Evolutionary conservation across 2,329 filamentous ascomycete genomes (phyloP).

Genomic region (Penicillium freii): DNA sequence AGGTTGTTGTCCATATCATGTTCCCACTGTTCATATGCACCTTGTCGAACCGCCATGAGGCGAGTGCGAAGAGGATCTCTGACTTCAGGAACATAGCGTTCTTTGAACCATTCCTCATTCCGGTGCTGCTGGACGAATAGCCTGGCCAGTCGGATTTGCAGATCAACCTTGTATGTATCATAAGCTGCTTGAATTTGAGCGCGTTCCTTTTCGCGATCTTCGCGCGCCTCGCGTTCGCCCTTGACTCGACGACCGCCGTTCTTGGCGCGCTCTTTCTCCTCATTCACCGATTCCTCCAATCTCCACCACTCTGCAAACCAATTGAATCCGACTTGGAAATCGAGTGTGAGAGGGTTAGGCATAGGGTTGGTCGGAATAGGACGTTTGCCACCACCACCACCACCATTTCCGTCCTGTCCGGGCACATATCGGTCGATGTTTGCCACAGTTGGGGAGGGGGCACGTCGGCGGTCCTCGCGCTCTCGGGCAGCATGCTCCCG

Average conservation of each 20-base stretch:
- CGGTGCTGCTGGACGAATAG: constrained; percentile 90
- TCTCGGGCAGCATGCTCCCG: constrained; percentile 48
- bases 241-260: constrained; percentile 59
- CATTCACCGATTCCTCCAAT: constrained; percentile 61
- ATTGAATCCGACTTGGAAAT: constrained; percentile 66
- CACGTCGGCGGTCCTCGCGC: constrained; percentile 58
- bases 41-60: constrained; percentile 75
- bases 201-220: constrained; percentile 62
- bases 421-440: constrained; percentile 66
- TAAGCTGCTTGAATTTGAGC: constrained; percentile 64
- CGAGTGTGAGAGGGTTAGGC: constrained; percentile 60
- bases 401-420: constrained; percentile 55
- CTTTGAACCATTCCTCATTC: constrained; percentile 95
- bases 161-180: constrained; percentile 63
- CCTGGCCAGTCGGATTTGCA: constrained; percentile 74
- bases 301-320: constrained; percentile 70
- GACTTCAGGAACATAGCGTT: constrained; percentile 84
- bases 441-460: constrained; percentile 56
- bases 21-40: constrained; percentile 82
- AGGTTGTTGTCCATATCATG: constrained; percentile 77
- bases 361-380: constrained; percentile 56
- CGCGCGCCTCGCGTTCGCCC: constrained; percentile 61
- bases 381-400: constrained; percentile 46
- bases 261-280: constrained; percentile 62
- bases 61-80: constrained; percentile 71